Evolutionary conservation across 2,329 filamentous ascomycete genomes (phyloP).

Genomic region (Neofusicoccum cordaticola): DNA sequence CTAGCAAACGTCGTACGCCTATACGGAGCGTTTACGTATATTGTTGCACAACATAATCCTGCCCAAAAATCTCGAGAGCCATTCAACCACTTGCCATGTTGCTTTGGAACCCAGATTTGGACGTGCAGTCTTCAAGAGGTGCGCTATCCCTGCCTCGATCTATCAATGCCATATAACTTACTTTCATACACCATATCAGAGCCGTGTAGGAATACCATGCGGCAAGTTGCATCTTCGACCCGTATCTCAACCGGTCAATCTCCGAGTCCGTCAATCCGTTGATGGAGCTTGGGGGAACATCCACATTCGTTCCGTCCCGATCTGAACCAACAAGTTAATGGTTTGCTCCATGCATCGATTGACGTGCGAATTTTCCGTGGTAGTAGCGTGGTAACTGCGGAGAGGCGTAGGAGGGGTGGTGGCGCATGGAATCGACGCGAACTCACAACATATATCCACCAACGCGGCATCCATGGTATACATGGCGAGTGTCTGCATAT

Average conservation of each 20-base stretch:
- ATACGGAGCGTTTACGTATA: no score
- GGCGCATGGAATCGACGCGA: not conserved
- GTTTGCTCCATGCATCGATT: not conserved
- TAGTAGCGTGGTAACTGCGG: no score
- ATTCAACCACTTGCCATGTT: not conserved
- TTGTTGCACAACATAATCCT: not conserved
- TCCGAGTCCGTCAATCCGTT: constrained; percentile 28
- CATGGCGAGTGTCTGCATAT: constrained; percentile 23
- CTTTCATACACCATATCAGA: constrained; percentile 37
- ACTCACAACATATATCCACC: constrained; percentile 36
- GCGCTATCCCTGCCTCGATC: not conserved
- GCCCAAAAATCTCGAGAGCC: not conserved
- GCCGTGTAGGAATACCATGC: constrained; percentile 42
- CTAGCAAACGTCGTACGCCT: no score
- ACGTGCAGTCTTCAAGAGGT: not conserved
- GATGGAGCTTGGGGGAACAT: constrained; percentile 20
- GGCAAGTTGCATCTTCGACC: constrained; percentile 38
- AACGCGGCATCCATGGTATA: constrained; percentile 37
- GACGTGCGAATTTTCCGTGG: no score
- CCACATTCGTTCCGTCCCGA: constrained; percentile 30
- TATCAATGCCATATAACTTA: constrained; percentile 3
- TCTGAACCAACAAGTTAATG: constrained; percentile 20
- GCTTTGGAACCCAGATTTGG: not conserved
- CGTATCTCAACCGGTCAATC: constrained; percentile 27
- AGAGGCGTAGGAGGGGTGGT: not conserved